Evolutionary conservation across 768 basidiomycete genomes (phyloP).

Genomic region (Mrakia gelida): DNA sequence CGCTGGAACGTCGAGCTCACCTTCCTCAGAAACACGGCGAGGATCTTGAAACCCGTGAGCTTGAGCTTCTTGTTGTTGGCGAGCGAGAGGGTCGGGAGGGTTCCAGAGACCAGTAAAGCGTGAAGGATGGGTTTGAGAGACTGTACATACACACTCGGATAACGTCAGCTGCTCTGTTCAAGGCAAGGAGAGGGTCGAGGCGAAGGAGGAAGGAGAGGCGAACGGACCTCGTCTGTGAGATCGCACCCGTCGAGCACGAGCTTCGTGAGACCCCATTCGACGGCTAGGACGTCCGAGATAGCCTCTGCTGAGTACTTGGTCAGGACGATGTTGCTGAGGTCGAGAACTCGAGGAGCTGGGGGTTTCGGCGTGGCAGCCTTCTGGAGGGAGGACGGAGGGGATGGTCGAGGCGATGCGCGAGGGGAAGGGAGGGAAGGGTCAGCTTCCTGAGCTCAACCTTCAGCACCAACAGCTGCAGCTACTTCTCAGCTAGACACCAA

Average conservation of each 20-base stretch:
- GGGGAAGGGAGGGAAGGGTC: not conserved
- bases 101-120: conserved; percentile 75
- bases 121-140: conserved; percentile 84
- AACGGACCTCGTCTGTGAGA: conserved; percentile 69
- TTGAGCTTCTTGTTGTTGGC: conserved; percentile 82
- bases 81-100: conserved; percentile 75
- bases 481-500: not conserved
- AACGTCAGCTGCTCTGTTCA: not conserved
- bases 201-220: not conserved
- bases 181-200: not conserved
- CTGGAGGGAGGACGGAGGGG: not conserved
- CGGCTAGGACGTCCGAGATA: conserved; percentile 81
- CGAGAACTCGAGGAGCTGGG: conserved; percentile 66
- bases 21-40: conserved; percentile 75
- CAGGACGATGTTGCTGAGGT: conserved; percentile 75
- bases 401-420: not conserved
- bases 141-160: conserved; percentile 45
- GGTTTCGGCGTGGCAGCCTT: conserved; percentile 24
- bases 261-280: conserved; percentile 89
- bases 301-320: conserved; percentile 66
- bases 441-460: not conserved
- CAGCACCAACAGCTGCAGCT: not conserved
- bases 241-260: conserved; percentile 81
- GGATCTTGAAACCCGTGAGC: conserved; percentile 64
- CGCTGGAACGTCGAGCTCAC: conserved; percentile 45